A percentile compares a stretch with the other conserved stretches of the same genome.
Evolutionary conservation across 1,284 basidiomycete genomes (phyloP).

Genomic region (Microbotryum intermedium): DNA sequence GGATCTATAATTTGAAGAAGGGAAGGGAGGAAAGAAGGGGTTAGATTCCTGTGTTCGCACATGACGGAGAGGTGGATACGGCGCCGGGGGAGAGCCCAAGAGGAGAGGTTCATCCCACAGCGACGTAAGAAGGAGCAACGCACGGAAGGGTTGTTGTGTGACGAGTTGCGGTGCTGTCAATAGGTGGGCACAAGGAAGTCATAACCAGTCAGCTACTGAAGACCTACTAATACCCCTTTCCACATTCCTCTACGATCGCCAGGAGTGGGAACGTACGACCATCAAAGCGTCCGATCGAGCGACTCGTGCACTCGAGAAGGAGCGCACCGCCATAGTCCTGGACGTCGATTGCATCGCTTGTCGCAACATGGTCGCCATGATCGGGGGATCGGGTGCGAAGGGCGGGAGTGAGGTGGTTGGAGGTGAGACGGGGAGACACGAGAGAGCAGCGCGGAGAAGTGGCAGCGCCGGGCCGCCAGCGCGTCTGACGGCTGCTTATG

Average conservation of each 20-base stretch:
- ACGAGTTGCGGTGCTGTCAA: constrained; percentile 28
- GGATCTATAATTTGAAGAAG: constrained; percentile 51
- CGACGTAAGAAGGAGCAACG: constrained; percentile 24
- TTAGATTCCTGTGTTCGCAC: neutral
- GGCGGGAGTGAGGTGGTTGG: too few relatives aligned
- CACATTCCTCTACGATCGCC: too few relatives aligned
- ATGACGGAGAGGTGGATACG: neutral
- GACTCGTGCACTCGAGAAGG: neutral
- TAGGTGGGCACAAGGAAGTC: too few relatives aligned
- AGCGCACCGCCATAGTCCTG: neutral
- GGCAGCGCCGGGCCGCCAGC: too few relatives aligned
- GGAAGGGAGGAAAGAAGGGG: neutral
- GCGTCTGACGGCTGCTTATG: too few relatives aligned
- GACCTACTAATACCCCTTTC: too few relatives aligned
- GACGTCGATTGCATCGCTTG: too few relatives aligned
- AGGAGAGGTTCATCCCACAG: neutral
- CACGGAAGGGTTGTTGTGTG: constrained; percentile 28
- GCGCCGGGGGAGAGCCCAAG: neutral
- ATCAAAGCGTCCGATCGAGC: constrained; percentile 1
- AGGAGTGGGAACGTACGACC: constrained; percentile 4
- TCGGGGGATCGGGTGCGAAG: too few relatives aligned
- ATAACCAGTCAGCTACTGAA: too few relatives aligned
- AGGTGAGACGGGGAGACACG: too few relatives aligned
- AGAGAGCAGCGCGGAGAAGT: too few relatives aligned
- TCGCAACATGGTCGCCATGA: too few relatives aligned